Conservation (phyloP, 1,139 yeast species). For the Petasospora rhodanensis region DNA sequence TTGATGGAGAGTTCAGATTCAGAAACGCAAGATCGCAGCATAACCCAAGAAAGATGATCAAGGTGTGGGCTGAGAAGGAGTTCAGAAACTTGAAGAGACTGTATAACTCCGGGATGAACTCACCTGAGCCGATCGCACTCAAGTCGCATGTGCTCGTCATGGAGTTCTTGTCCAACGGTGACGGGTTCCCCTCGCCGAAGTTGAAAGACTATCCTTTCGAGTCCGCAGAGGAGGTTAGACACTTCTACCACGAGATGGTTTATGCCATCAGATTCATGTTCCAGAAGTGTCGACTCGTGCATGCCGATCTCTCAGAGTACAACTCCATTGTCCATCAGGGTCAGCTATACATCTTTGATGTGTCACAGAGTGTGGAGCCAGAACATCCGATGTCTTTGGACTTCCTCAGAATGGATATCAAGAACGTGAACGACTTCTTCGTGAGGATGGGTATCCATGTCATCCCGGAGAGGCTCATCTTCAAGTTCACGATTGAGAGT, state of each 20-base stretch:
- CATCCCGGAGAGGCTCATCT: slow-evolving; percentile 76
- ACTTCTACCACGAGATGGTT: slow-evolving; percentile 72
- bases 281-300: slow-evolving; percentile 85
- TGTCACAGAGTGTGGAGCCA: slow-evolving; percentile 95
- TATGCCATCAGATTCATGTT: slow-evolving; percentile 84
- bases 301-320: slow-evolving; percentile 96
- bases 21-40: slow-evolving; percentile 79
- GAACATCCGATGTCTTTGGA: slow-evolving; percentile 97
- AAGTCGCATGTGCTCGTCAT: slow-evolving; percentile 89
- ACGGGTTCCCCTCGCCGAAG: slow-evolving; percentile 74
- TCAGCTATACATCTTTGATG: slow-evolving; percentile 85
- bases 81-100: slow-evolving; percentile 86
- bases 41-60: slow-evolving; percentile 96
- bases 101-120: slow-evolving; percentile 65
- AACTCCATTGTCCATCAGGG: slow-evolving; percentile 84
- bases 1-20: slow-evolving; percentile 93
- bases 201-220: slow-evolving; percentile 73
- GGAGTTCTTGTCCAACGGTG: slow-evolving; percentile 82
- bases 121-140: slow-evolving; percentile 87
- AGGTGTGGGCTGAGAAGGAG: slow-evolving; percentile 98
- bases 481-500: slow-evolving; percentile 62
- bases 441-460: slow-evolving; percentile 66
- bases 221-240: slow-evolving; percentile 58
- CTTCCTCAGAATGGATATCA: slow-evolving; percentile 94
- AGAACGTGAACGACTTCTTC: slow-evolving; percentile 89